These are phyloP conservation scores for Thermothelomyces thermophilus DNA, from an alignment of 2,329 filamentous ascomycete species.

Conservation along the genomic window DNA sequence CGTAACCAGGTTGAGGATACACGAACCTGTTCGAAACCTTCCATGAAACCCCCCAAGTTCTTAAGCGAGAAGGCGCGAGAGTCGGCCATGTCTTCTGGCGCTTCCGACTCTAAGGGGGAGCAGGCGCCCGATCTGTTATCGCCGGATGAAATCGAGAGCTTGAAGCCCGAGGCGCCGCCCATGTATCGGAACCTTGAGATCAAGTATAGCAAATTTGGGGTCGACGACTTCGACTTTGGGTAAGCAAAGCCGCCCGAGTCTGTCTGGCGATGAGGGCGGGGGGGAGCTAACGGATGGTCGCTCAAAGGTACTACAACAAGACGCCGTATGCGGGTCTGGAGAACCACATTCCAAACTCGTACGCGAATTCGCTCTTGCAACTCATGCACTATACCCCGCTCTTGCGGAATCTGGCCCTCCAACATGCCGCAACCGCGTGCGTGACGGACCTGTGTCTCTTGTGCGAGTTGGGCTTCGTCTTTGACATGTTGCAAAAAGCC, in stretches of 20 bases:
- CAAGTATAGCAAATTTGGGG: slow-evolving; percentile 97
- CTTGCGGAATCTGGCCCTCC: slow-evolving; percentile 78
- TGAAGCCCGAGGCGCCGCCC: slow-evolving; percentile 73
- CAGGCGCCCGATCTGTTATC: slow-evolving; percentile 61
- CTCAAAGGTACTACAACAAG: slow-evolving; percentile 74
- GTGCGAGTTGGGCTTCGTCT: slow-evolving; percentile 90
- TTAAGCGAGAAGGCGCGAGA: slow-evolving; percentile 87
- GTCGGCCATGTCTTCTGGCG: slow-evolving; percentile 42
- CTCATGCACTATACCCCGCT: slow-evolving; percentile 86
- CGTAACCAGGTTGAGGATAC: slow-evolving; percentile 82
- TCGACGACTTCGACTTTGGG: slow-evolving; percentile 99
- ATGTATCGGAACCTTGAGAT: slow-evolving; percentile 95
- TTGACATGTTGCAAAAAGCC: slow-evolving; percentile 97
- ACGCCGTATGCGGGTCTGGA: slow-evolving; percentile 87
- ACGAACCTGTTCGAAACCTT: slow-evolving; percentile 53
- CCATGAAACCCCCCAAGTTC: slow-evolving; percentile 77
- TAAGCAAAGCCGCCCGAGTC: slow-evolving; percentile 34
- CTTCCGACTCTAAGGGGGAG: slow-evolving; percentile 38
- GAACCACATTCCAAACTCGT: slow-evolving; percentile 94
- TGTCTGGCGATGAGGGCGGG: background rate
- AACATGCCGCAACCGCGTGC: slow-evolving; percentile 82
- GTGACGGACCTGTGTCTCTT: slow-evolving; percentile 76
- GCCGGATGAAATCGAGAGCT: slow-evolving; percentile 60
- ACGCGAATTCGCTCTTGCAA: slow-evolving; percentile 87
- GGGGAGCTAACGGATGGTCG: slow-evolving; percentile 2